A percentile compares a stretch with the other conserved stretches of the same genome.
phyloP scores from a whole-genome alignment of 1,284 basidiomycete species.

The Pterulicium gracile region DNA sequence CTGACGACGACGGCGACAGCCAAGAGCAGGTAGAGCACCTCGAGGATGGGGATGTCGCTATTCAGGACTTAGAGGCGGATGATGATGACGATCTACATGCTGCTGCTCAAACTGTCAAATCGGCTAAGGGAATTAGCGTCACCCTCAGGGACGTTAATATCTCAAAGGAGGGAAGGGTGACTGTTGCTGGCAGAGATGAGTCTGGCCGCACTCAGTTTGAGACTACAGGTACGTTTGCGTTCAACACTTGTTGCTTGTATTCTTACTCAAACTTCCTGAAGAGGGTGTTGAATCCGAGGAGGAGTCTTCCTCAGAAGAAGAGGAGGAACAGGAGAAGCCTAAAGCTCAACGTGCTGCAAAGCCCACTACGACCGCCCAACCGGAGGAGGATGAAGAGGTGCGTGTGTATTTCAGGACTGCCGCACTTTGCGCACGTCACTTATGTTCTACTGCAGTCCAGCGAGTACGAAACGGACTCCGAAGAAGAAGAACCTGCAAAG shows the following conservation, averaged over 20 bases:
- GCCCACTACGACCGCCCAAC: neutral
- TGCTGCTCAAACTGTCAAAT: constrained; percentile 19
- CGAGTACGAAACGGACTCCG: constrained; percentile 66
- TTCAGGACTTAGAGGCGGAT: constrained; percentile 36
- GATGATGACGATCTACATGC: constrained; percentile 31
- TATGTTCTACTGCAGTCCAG: constrained; percentile 41
- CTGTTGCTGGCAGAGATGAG: constrained; percentile 64
- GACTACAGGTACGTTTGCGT: constrained; percentile 23
- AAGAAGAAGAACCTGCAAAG: constrained; percentile 51
- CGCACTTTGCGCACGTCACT: constrained; percentile 8
- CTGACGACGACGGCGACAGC: constrained; percentile 39
- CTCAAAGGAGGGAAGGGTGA: constrained; percentile 66
- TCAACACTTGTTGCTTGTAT: neutral
- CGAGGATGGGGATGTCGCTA: constrained; percentile 46
- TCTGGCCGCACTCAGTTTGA: constrained; percentile 52
- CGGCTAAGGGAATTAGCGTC: constrained; percentile 53
- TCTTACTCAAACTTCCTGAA: constrained; percentile 6
- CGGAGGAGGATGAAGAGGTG: constrained; percentile 31
- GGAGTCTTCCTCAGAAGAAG: constrained; percentile 35
- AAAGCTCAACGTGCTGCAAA: neutral
- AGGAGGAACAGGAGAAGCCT: constrained; percentile 23
- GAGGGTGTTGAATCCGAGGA: constrained; percentile 12
- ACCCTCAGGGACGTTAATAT: constrained; percentile 67
- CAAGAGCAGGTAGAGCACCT: constrained; percentile 26
- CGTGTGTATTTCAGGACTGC: constrained; percentile 6